A percentile compares a stretch with the other conserved stretches of the same genome.
Evolutionary conservation across 441 rosid genomes (phyloP).

Genomic region (Aleurites moluccanus): DNA sequence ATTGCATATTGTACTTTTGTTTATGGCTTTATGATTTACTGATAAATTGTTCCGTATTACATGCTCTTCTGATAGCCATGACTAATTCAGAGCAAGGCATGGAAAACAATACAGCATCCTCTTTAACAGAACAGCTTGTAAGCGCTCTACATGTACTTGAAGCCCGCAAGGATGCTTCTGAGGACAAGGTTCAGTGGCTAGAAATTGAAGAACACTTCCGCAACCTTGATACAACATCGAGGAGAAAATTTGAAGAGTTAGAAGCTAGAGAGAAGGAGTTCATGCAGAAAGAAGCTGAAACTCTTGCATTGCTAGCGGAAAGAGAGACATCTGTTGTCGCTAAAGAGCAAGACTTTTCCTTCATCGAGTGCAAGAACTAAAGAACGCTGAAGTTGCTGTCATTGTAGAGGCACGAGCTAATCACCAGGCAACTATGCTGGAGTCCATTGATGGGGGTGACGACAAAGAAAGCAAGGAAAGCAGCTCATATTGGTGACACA

Average conservation of each 20-base stretch:
- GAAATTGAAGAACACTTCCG: conserved; percentile 85
- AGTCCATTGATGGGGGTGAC: conserved; percentile 37
- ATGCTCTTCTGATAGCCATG: conserved; percentile 28
- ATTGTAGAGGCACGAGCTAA: conserved; percentile 46
- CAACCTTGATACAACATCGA: conserved; percentile 71
- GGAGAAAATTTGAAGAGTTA: conserved; percentile 71
- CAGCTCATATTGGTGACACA: conserved; percentile 47
- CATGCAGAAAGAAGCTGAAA: conserved; percentile 63
- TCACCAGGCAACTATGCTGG: conserved; percentile 33
- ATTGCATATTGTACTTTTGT: neutral
- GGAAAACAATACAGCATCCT: conserved; percentile 34
- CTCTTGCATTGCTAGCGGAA: conserved; percentile 53
- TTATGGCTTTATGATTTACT: neutral
- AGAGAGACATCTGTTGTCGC: conserved; percentile 67
- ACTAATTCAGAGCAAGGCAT: conserved; percentile 25
- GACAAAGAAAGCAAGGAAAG: conserved; percentile 39
- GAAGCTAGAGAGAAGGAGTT: conserved; percentile 79
- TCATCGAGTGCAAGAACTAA: conserved; percentile 74
- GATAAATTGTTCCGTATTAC: conserved; percentile 9
- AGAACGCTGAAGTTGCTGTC: conserved; percentile 67
- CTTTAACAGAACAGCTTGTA: conserved; percentile 85
- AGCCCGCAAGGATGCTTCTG: conserved; percentile 61
- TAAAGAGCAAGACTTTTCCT: conserved; percentile 62
- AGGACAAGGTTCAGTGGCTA: conserved; percentile 69
- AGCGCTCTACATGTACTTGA: conserved; percentile 78